Base-by-base conservation (phyloP, 2,329 filamentous ascomycete species). In the Verticillium albo-atrum region DNA sequence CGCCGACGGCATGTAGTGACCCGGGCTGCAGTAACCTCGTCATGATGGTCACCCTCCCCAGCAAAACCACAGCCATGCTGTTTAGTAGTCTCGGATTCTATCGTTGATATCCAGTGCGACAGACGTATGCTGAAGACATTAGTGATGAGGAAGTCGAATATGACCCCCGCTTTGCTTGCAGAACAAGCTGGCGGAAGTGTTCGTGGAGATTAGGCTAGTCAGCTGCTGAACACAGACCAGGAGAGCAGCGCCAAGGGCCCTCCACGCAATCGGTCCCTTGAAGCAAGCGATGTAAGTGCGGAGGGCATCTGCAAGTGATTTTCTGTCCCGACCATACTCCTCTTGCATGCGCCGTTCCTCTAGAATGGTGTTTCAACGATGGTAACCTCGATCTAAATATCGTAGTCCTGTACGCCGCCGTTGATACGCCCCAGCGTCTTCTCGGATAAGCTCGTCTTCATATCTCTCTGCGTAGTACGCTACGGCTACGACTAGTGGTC, bases 401-500 rank as follows among this genome's bases (percentile, higher is more conserved):
- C 60, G 54, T 68, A 73, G 25, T 60, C 65, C 23, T 66, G 56
- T 5, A 72, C 65, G 7, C 64, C 65, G 6, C 66, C 59, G 51
- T 71, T 64, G 15, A 70, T 62, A 6, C 58, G 62, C 0, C 58
- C 61, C 1, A 63, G 60, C 1, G 63, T 57, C 54, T 65, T 65
- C 20, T 58, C 60, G 30, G n/a, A 67, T 68, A 1, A 61, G 32
- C 20, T 66, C 66, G 2, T 63, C 42, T 10, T 64, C 56, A 2
- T 63, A 66, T 7, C 60, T 61, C 6, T 59, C 68, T 1, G 70
- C 68, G 12, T 73, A 71, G 71, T 73, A 79, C n/a, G n/a, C n/a
- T n/a, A n/a, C n/a, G 60, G 73, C 51, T 30, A 26, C 20, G 5
- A 7, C 37, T 47, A 12, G 20, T n/a, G 37, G 20, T 47, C 20